Evolutionary conservation across 352 stramenopile species (phyloP).

Genomic region (Globisporangium abappressorium): DNA sequence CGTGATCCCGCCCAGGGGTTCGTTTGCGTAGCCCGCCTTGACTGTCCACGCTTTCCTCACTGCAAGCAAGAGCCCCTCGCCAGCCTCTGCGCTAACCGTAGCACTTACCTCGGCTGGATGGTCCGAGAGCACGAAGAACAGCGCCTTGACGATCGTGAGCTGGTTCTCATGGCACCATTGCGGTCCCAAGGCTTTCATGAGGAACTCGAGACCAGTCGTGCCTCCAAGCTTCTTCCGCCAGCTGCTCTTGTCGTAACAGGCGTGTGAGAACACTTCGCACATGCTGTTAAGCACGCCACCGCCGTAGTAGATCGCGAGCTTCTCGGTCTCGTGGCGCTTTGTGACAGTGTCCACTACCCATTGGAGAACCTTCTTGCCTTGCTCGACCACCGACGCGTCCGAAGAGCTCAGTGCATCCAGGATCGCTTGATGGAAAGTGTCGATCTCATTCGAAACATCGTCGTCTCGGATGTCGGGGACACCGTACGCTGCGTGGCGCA

Average conservation of each 20-base stretch:
- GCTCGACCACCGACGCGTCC: constrained; percentile 54
- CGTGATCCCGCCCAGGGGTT: constrained; percentile 36
- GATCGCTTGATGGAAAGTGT: constrained; percentile 60
- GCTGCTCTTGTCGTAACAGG: constrained; percentile 83
- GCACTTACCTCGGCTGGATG: constrained; percentile 82
- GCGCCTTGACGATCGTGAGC: constrained; percentile 73
- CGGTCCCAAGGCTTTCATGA: constrained; percentile 61
- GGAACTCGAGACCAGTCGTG: constrained; percentile 58
- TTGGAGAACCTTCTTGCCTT: constrained; percentile 43
- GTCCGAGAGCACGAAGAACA: constrained; percentile 88
- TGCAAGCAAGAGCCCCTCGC: constrained; percentile 50
- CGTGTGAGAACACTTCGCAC: constrained; percentile 79
- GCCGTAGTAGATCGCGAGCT: constrained; percentile 44
- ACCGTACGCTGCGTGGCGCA: constrained; percentile 73
- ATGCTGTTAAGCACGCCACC: constrained; percentile 75
- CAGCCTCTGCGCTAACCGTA: constrained; percentile 71
- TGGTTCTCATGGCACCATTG: constrained; percentile 88
- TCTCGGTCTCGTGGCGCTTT: constrained; percentile 30
- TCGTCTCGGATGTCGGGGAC: constrained; percentile 51
- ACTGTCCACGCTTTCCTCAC: constrained; percentile 61
- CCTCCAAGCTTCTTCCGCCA: constrained; percentile 84
- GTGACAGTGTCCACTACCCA: constrained; percentile 55
- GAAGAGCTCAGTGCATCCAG: constrained; percentile 64
- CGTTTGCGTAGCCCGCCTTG: constrained; percentile 32
- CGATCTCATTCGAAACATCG: constrained; percentile 56